Conservation (phyloP, 2,329 filamentous ascomycete species). For the Dissoconium aciculare region DNA sequence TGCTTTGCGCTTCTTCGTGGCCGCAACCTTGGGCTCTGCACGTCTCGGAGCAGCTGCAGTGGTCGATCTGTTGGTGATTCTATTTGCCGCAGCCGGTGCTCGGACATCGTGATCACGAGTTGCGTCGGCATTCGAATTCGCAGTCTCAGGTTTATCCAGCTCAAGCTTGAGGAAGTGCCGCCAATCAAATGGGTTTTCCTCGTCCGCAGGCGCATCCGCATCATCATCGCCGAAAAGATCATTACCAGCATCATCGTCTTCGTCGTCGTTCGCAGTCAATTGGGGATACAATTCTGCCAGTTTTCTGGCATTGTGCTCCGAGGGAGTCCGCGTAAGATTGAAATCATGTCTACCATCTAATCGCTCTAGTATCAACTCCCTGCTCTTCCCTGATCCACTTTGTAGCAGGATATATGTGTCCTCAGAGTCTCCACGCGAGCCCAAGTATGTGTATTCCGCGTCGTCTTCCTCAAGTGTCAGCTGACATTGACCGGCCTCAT, state of each 20-base stretch:
- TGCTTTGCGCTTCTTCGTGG: constrained; percentile 15
- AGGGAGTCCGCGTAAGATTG: constrained; percentile 61
- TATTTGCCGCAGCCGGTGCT: constrained; percentile 7
- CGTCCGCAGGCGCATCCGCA: constrained; percentile 27
- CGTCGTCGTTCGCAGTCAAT: constrained; percentile 10
- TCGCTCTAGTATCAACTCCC: constrained; percentile 45
- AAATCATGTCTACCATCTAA: constrained; percentile 73
- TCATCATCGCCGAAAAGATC: constrained; percentile 20
- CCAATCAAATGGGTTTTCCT: constrained; percentile 35
- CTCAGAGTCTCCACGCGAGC: constrained; percentile 34
- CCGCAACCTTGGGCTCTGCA: constrained; percentile 2
- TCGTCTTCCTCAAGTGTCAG: constrained; percentile 16
- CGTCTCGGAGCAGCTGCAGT: constrained; percentile 4
- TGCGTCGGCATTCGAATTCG: constrained; percentile 7
- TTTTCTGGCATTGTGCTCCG: constrained; percentile 46
- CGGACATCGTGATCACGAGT: constrained; percentile 10
- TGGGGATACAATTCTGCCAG: constrained; percentile 54
- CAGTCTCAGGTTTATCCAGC: constrained; percentile 15
- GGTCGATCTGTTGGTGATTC: too few species aligned
- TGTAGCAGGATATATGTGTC: constrained; percentile 51
- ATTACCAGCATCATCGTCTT: constrained; percentile 15
- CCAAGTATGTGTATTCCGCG: constrained; percentile 26
- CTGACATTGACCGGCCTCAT: constrained; percentile 6
- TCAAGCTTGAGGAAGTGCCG: constrained; percentile 30
- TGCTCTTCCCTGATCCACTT: constrained; percentile 14